These are phyloP conservation scores for Pythium monospermum DNA, from an alignment of 352 stramenopile genomes.

Conservation along the genomic window DNA sequence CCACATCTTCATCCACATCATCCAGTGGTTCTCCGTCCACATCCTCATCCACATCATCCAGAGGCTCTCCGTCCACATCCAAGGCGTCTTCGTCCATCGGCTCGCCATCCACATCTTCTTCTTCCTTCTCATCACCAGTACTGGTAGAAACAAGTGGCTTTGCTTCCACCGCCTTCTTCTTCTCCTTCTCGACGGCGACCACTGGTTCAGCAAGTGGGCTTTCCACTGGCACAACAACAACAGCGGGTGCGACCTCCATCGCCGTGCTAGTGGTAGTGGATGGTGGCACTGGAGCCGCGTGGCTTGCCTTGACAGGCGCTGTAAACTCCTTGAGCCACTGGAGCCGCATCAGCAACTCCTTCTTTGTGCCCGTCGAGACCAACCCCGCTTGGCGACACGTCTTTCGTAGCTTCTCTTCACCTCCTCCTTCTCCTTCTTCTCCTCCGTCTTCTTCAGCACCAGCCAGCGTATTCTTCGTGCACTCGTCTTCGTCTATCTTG, in stretches of 20 bases:
- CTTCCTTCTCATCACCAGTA: not conserved
- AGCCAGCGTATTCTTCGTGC: slow-evolving; percentile 12
- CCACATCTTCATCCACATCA: slow-evolving; percentile 24
- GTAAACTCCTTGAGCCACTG: slow-evolving; percentile 76
- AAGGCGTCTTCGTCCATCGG: slow-evolving; percentile 30
- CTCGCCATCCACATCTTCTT: slow-evolving; percentile 27
- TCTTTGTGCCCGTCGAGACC: slow-evolving; percentile 37
- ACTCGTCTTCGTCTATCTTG: slow-evolving; percentile 62
- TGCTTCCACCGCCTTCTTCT: slow-evolving; percentile 1
- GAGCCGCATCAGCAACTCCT: slow-evolving; percentile 39
- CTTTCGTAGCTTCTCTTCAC: slow-evolving; percentile 60
- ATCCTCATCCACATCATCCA: slow-evolving; percentile 33
- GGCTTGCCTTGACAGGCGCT: slow-evolving; percentile 21
- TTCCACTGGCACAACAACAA: too few relatives aligned
- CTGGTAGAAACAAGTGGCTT: too few relatives aligned
- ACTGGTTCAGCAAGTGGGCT: too few relatives aligned
- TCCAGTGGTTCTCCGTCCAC: slow-evolving; percentile 46
- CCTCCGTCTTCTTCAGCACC: too few relatives aligned
- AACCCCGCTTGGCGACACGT: slow-evolving; percentile 65
- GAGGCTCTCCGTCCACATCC: slow-evolving; percentile 37
- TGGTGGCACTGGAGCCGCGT: not conserved
- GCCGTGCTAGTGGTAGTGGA: too few relatives aligned
- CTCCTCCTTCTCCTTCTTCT: too few relatives aligned
- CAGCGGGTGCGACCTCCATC: too few relatives aligned
- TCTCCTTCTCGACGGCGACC: not conserved